Base-by-base conservation (phyloP, 2,329 filamentous ascomycete genomes). In the Penicillium carneum region DNA sequence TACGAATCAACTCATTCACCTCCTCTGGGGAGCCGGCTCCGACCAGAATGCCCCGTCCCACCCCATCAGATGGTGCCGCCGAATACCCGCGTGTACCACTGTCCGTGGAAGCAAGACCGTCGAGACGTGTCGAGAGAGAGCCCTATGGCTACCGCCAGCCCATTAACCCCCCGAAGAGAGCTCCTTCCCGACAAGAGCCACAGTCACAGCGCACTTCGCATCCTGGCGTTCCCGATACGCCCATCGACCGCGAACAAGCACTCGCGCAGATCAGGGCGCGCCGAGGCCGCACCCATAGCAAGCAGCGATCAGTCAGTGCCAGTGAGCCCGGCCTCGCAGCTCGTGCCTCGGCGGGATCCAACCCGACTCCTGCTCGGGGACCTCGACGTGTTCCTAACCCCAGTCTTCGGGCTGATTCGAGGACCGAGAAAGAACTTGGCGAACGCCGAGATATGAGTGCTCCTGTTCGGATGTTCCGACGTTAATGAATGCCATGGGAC, bases 221-320 rank as follows among this genome's bases (percentile, higher is more conserved):
- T 39, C 67, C 67, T 31, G 68, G 71, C 29, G 63, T 80, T 16
- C 74, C 77, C 1, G 76, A 78, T n/a, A 80, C 77, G 0, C 80
- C 81, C 4, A 76, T 82, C 55, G 79, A 74, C 51, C 77, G 81
- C 20, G 81, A 83, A 71, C 77, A 81, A 61, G 81, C 81, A 1
- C 72, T 83, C 1, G 81, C 82, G 8, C 80, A 82, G 63, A 83
- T 83, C 43, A 71, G 80, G 59, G 81, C 80, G n/a, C 72, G 81
- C 48, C 75, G 81, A 56, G 79, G 77, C 14, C 75, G 80, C 51
- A 77, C 81, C n/a, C 77, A 77, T 61, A 80, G 74, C 55, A 75
- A 74, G 61, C 76, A 80, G 60, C 71, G 77, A 61, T 80, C 77
- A 47, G 75, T 73, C 11, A 80, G 78, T 48, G 76, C 76, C 18